Evolutionary conservation across 2,329 filamentous ascomycete species (phyloP).

Genomic region (Thermomyces lanuginosus): DNA sequence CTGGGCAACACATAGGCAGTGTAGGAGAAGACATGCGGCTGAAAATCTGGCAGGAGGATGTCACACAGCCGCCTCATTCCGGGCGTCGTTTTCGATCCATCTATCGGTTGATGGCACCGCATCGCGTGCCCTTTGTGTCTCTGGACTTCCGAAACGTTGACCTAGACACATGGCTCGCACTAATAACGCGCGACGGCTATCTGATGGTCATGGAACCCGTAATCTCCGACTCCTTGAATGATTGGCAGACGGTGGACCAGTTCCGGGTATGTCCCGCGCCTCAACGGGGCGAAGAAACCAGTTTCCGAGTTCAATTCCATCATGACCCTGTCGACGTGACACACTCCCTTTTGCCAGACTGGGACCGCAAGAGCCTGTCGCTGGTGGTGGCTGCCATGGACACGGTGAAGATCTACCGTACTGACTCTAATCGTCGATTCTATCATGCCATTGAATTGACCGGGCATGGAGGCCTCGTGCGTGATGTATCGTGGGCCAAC

Average conservation of each 20-base stretch:
- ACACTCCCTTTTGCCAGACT: conserved; percentile 65
- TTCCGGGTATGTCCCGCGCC: conserved; percentile 57
- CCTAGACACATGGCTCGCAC: conserved; percentile 66
- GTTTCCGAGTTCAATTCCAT: conserved; percentile 75
- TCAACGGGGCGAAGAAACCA: conserved; percentile 65
- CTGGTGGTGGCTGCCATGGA: conserved; percentile 79
- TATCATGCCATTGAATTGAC: conserved; percentile 66
- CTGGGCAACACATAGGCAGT: conserved; percentile 75
- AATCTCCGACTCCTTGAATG: conserved; percentile 61
- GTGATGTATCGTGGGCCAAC: conserved; percentile 83
- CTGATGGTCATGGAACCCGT: conserved; percentile 72
- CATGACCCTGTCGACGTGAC: conserved; percentile 57
- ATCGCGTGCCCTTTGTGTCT: conserved; percentile 54
- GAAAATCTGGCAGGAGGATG: conserved; percentile 85
- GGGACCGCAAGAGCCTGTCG: conserved; percentile 60
- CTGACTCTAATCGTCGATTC: conserved; percentile 57
- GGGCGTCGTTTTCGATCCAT: conserved; percentile 67
- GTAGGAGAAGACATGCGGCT: conserved; percentile 81
- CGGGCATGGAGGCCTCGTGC: conserved; percentile 59
- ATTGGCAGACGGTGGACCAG: conserved; percentile 60
- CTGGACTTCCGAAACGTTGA: conserved; percentile 77
- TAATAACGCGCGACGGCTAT: conserved; percentile 67
- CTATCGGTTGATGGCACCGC: conserved; percentile 46
- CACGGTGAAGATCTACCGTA: conserved; percentile 67
- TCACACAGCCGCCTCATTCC: conserved; percentile 53